Evolutionary conservation across 805 yeast species (phyloP), one percentile per base, ranked within the genome.

Genomic region (Candida maltosa): DNA sequence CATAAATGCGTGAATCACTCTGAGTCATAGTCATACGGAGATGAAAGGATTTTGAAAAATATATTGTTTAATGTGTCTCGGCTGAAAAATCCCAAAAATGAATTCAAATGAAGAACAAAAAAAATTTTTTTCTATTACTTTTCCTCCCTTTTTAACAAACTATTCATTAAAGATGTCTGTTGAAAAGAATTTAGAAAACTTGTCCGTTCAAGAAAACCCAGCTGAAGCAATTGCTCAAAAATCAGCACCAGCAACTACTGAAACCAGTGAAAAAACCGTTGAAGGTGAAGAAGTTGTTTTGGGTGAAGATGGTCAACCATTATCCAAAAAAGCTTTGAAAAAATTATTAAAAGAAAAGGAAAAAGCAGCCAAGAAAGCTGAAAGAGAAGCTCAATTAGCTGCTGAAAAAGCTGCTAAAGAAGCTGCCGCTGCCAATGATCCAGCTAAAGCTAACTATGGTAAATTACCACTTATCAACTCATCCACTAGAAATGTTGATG

Each of bases 271-370:
- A 8, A 21, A 21, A 22, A 41, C 52, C 18, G 53, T 54, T 31
- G 42, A 49, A 35, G 32, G 52, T 32, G 55, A 56, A 39, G 48
- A 37, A 8, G 51, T 50, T 5, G 47, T 64, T 31, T 55, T 78
- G 30, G 82, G 83, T 9, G 77, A 76, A 46, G 91, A 84, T 56
- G 96, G 96, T 28, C 80, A 75, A 64, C 96, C 96, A 18, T 68
- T 87, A 49, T 83, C 94, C 39, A 93, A 93, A 66, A 93, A 89
- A 60, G 98, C 96, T 2, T 69, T 93, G 52, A 93, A 93, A 75
- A 93, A 93, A 70, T 75, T 93, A 44, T 93, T 85, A 60, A 91
- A 91, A 56, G 96, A 87, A 64, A 79, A 76, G 56, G 97, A 89
- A 65, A 91, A 91, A 71, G 94, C 83, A 48, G 80, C 75, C 56